These are phyloP conservation scores for Chaetomium cochliodes DNA, from an alignment of 495 filamentous ascomycete species.

Conservation along the genomic window DNA sequence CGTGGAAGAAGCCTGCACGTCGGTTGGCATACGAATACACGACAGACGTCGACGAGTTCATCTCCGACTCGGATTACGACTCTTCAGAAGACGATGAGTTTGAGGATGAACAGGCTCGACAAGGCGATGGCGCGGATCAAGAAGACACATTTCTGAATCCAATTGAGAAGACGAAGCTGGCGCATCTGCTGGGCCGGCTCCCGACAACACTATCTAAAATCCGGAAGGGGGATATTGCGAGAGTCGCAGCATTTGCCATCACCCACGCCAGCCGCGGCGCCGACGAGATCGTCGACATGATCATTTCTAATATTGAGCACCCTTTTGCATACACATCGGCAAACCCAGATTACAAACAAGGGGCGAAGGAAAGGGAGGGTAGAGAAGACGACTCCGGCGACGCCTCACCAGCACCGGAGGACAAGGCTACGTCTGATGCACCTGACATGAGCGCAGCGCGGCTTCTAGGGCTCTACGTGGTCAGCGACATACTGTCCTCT, in stretches of 20 bases:
- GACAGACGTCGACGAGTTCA: slow-evolving; percentile 70
- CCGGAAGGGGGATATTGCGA: slow-evolving; percentile 80
- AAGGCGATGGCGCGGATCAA: slow-evolving; percentile 53
- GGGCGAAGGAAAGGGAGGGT: slow-evolving; percentile 42
- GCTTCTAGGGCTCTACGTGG: slow-evolving; percentile 78
- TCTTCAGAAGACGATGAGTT: slow-evolving; percentile 86
- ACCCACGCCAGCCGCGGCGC: slow-evolving; percentile 73
- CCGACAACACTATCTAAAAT: slow-evolving; percentile 73
- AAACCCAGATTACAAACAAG: slow-evolving; percentile 48
- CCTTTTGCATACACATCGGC: slow-evolving; percentile 67
- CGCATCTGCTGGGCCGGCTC: slow-evolving; percentile 74
- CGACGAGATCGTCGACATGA: slow-evolving; percentile 85
- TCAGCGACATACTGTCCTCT: slow-evolving; percentile 85
- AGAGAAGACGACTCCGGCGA: slow-evolving; percentile 34
- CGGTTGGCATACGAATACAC: slow-evolving; percentile 70
- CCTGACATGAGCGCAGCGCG: slow-evolving; percentile 69
- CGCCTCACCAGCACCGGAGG: slow-evolving; percentile 41
- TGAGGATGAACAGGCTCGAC: slow-evolving; percentile 66
- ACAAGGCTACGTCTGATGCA: slow-evolving; percentile 34
- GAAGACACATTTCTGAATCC: slow-evolving; percentile 78
- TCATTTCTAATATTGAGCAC: slow-evolving; percentile 73
- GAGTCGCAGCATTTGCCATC: slow-evolving; percentile 86
- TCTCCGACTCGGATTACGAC: slow-evolving; percentile 79
- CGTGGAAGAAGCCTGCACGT: slow-evolving; percentile 68
- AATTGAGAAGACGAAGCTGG: slow-evolving; percentile 77